Percentiles rank a stretch among this genome's conserved stretches.
These are phyloP conservation scores for Botryotinia globosa DNA, from an alignment of 2,329 filamentous ascomycete species.

Conservation along the genomic window DNA sequence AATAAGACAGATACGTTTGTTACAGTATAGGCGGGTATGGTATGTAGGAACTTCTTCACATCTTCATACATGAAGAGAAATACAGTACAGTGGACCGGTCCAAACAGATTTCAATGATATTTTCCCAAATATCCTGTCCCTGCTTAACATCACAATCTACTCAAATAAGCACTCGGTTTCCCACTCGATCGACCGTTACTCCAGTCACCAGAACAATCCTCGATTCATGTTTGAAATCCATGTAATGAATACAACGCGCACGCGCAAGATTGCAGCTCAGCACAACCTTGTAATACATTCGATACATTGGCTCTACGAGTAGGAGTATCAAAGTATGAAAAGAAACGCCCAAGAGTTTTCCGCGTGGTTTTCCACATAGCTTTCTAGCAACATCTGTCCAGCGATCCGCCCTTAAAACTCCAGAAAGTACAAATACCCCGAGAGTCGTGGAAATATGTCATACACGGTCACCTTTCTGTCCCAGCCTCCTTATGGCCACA, in stretches of 20 bases:
- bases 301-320: not conserved
- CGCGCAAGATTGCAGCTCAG: not conserved
- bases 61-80: not conserved
- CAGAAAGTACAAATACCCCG: constrained; percentile 4
- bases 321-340: not conserved
- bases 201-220: not conserved
- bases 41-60: not conserved
- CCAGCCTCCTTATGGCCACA: not conserved
- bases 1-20: not conserved
- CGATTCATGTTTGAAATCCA: not conserved
- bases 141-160: not conserved
- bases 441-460: not conserved
- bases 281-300: not conserved
- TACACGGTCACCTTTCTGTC: not conserved
- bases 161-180: not conserved
- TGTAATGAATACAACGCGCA: not conserved
- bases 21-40: not conserved
- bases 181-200: not conserved
- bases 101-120: not conserved
- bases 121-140: too few species aligned
- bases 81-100: not conserved
- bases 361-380: not conserved
- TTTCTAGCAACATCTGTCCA: not conserved
- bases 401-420: not conserved
- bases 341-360: not conserved